Evolutionary conservation across 129 eudicot species (phyloP).

Genomic region (Flaveria ramosissima): DNA sequence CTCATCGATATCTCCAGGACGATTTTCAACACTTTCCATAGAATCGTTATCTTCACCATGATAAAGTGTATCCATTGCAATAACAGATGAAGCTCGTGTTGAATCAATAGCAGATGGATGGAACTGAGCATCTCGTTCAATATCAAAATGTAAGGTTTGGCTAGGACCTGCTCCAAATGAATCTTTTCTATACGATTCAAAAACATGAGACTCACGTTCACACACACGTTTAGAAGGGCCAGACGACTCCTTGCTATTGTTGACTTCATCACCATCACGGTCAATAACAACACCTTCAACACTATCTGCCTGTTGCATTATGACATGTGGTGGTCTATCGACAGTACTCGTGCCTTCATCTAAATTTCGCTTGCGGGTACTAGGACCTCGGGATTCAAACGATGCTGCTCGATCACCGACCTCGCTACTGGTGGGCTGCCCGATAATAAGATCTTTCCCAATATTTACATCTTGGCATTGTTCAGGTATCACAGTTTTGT

Average conservation of each 20-base stretch:
- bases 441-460: constrained; percentile 65
- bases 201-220: constrained; percentile 49
- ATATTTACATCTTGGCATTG: constrained; percentile 53
- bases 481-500: constrained; percentile 42
- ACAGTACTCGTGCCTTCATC: constrained; percentile 97
- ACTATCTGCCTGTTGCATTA: constrained; percentile 71
- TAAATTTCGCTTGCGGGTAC: constrained; percentile 68
- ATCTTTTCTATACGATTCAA: constrained; percentile 41
- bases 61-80: constrained; percentile 79
- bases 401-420: constrained; percentile 93
- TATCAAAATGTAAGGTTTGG: constrained; percentile 57
- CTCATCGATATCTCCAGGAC: constrained; percentile 74
- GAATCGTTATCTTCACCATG: constrained; percentile 67
- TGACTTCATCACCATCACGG: constrained; percentile 87
- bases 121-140: constrained; percentile 46
- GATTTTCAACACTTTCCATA: constrained; percentile 93
- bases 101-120: constrained; percentile 54
- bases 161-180: constrained; percentile 85
- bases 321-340: constrained; percentile 63
- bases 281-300: constrained; percentile 83
- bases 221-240: constrained; percentile 79
- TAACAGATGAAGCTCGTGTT: constrained; percentile 81
- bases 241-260: constrained; percentile 64
- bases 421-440: constrained; percentile 89
- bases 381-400: constrained; percentile 90